Conservation (phyloP, 2,329 filamentous ascomycete genomes). For the Ascochyta fabae region DNA sequence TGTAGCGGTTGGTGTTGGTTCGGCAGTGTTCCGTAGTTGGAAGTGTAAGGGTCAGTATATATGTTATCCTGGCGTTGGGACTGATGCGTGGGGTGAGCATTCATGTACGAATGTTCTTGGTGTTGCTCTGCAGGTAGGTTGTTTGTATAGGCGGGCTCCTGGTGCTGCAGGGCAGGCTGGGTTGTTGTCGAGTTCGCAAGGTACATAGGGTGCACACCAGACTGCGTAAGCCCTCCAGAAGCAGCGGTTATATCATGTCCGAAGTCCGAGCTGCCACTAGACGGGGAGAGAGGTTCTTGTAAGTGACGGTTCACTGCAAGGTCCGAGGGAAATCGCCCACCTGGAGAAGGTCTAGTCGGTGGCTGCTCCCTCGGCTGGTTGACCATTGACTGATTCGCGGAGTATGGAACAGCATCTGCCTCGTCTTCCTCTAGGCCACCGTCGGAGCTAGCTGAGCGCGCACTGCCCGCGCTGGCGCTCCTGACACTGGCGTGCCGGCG, state of each 20-base stretch:
- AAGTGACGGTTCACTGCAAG: constrained; percentile 85
- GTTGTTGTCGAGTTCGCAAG: constrained; percentile 24
- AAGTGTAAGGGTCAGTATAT: constrained; percentile 26
- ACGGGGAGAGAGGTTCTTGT: constrained; percentile 78
- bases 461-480: constrained; percentile 71
- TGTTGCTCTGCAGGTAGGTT: background rate
- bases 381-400: constrained; percentile 60
- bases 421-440: constrained; percentile 59
- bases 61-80: constrained; percentile 16
- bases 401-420: constrained; percentile 69
- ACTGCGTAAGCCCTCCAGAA: constrained; percentile 58
- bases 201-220: constrained; percentile 46
- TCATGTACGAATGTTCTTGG: constrained; percentile 11
- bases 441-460: constrained; percentile 58
- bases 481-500: constrained; percentile 79
- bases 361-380: constrained; percentile 47
- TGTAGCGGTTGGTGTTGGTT: constrained; percentile 6
- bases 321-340: constrained; percentile 96
- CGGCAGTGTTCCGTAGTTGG: constrained; percentile 13
- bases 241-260: constrained; percentile 68
- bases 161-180: constrained; percentile 11
- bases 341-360: constrained; percentile 79
- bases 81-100: constrained; percentile 10
- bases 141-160: background rate
- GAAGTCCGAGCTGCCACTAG: constrained; percentile 77